Percentiles rank a stretch among this genome's conserved stretches.
Conservation (phyloP, 495 filamentous ascomycete species). For the Penicillium angulare region DNA sequence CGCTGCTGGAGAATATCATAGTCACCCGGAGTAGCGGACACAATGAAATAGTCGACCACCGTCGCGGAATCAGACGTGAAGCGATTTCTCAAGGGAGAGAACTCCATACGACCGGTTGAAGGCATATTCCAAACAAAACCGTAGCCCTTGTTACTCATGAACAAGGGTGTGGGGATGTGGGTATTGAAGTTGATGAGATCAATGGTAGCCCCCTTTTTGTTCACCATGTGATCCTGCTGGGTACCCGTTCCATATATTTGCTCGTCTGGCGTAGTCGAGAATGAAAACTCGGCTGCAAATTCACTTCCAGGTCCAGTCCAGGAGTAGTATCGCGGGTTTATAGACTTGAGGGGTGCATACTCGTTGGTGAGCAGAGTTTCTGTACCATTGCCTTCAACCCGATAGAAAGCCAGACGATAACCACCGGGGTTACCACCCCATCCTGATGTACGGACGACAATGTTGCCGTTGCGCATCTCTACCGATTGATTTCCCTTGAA, state of each 20-base stretch:
- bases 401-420: slow-evolving; percentile 27
- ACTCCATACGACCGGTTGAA: slow-evolving; percentile 28
- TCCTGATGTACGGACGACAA: slow-evolving; percentile 25
- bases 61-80: slow-evolving; percentile 24
- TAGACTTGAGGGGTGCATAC: slow-evolving; percentile 31
- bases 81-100: slow-evolving; percentile 20
- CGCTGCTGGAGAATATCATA: slow-evolving; percentile 28
- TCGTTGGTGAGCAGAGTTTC: slow-evolving; percentile 30
- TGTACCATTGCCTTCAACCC: slow-evolving; percentile 22
- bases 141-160: slow-evolving; percentile 31
- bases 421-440: slow-evolving; percentile 25
- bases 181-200: slow-evolving; percentile 31
- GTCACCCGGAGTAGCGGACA: slow-evolving; percentile 16
- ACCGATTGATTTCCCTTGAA: slow-evolving; percentile 18
- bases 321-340: slow-evolving; percentile 27
- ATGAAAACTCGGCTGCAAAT: slow-evolving; percentile 28
- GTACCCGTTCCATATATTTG: slow-evolving; percentile 31
- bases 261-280: slow-evolving; percentile 27
- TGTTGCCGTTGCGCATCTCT: slow-evolving; percentile 27
- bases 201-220: slow-evolving; percentile 27
- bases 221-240: slow-evolving; percentile 29
- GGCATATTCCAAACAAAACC: slow-evolving; percentile 32
- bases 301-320: slow-evolving; percentile 26
- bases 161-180: slow-evolving; percentile 26
- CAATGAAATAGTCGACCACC: slow-evolving; percentile 29